Evolutionary conservation across 257 asterid species (phyloP).

Genomic region (Apocynum venetum): DNA sequence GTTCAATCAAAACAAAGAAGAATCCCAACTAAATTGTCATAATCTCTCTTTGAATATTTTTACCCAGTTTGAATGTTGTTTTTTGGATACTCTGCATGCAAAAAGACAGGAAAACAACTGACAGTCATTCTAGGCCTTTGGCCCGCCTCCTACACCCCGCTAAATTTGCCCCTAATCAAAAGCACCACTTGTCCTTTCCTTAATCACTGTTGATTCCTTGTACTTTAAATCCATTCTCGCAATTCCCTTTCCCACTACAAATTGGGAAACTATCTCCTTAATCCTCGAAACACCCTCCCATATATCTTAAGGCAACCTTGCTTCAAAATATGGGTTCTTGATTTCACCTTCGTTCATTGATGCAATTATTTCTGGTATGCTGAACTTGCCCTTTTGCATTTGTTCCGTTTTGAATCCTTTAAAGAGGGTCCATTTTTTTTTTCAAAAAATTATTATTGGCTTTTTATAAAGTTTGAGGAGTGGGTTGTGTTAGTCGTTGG

Average conservation of each 20-base stretch:
- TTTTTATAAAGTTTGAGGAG: background rate
- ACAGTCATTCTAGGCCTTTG: slow-evolving; percentile 9
- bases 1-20: background rate
- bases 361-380: slow-evolving; percentile 10
- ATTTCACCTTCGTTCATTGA: slow-evolving; percentile 7
- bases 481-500: background rate
- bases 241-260: slow-evolving; percentile 12
- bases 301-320: slow-evolving; percentile 2
- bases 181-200: slow-evolving; percentile 34
- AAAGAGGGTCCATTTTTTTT: slow-evolving; percentile 1
- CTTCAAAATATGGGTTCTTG: slow-evolving; percentile 10
- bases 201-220: slow-evolving; percentile 33
- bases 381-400: background rate
- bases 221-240: slow-evolving; percentile 32
- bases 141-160: slow-evolving; percentile 25
- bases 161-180: slow-evolving; percentile 33
- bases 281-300: background rate
- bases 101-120: slow-evolving; percentile 18
- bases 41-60: background rate
- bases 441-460: too few species aligned
- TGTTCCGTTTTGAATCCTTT: slow-evolving; percentile 2
- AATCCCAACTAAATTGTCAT: background rate
- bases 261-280: slow-evolving; percentile 4
- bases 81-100: slow-evolving; percentile 20
- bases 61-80: background rate